Evolutionary conservation across 176 grass and related monocot genomes (phyloP).

Genomic region (Phyllostachys edulis): DNA sequence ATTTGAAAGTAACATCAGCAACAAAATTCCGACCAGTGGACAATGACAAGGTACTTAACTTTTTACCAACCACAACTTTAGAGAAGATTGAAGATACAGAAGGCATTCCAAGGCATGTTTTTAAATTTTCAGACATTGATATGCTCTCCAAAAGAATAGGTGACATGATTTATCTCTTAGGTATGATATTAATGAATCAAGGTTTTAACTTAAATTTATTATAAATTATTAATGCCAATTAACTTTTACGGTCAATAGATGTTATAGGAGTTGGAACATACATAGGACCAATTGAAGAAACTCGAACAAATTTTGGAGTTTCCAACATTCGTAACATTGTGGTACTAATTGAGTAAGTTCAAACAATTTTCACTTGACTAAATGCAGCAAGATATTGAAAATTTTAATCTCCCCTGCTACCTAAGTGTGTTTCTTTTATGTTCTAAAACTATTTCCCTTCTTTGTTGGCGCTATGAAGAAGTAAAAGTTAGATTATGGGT

Average conservation of each 20-base stretch:
- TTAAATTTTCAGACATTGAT: neutral
- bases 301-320: neutral
- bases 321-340: no score
- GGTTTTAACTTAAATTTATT: no score
- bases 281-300: neutral
- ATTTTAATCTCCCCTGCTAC: no score
- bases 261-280: neutral
- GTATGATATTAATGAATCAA: no score
- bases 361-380: neutral
- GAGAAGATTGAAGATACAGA: neutral
- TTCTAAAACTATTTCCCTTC: neutral
- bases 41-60: neutral
- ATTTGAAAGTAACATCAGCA: neutral
- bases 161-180: no score
- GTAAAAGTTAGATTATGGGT: constrained; percentile 1
- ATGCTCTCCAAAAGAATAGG: no score
- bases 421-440: no score
- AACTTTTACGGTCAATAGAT: neutral
- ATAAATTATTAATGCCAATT: no score
- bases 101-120: neutral
- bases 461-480: neutral
- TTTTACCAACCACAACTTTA: neutral
- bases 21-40: neutral
- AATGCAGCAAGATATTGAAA: no score
- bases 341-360: no score